phyloP scores from a whole-genome alignment of 352 stramenopile genomes.

The Globisporangium splendens region DNA sequence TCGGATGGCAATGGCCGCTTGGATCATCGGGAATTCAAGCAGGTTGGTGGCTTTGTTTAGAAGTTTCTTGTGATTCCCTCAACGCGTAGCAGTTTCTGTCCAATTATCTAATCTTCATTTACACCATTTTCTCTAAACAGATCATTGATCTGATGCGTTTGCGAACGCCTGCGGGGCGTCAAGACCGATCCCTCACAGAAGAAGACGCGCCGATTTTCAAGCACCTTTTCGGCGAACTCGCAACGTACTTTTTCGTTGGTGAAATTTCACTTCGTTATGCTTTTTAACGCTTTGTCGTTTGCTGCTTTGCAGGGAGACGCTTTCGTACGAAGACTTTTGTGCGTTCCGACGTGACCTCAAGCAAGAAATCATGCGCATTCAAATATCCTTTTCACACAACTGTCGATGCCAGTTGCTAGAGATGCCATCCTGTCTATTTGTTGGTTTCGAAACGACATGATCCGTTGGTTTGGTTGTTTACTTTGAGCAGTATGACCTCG shows the following conservation, averaged over 20 bases:
- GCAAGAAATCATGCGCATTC: slow-evolving; percentile 84
- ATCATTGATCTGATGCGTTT: slow-evolving; percentile 84
- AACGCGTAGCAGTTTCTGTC: not conserved
- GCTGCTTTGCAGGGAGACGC: slow-evolving; percentile 36
- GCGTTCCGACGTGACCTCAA: slow-evolving; percentile 70
- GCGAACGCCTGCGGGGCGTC: slow-evolving; percentile 70
- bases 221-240: slow-evolving; percentile 79
- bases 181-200: slow-evolving; percentile 75
- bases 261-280: not conserved
- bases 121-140: slow-evolving; percentile 20
- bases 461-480: slow-evolving; percentile 23
- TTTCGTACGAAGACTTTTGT: slow-evolving; percentile 83
- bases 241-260: slow-evolving; percentile 26
- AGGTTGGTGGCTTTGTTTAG: slow-evolving; percentile 24
- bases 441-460: not conserved
- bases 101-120: not conserved
- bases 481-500: slow-evolving; percentile 89
- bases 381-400: slow-evolving; percentile 69
- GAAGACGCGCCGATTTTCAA: slow-evolving; percentile 82
- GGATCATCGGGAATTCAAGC: slow-evolving; percentile 84
- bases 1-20: slow-evolving; percentile 73
- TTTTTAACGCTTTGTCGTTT: not conserved
- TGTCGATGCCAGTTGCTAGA: too few relatives aligned
- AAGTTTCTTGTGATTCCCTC: not conserved
- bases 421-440: not conserved